Base-by-base conservation (phyloP, 2,329 filamentous ascomycete species). In the Colletotrichum sp. region DNA sequence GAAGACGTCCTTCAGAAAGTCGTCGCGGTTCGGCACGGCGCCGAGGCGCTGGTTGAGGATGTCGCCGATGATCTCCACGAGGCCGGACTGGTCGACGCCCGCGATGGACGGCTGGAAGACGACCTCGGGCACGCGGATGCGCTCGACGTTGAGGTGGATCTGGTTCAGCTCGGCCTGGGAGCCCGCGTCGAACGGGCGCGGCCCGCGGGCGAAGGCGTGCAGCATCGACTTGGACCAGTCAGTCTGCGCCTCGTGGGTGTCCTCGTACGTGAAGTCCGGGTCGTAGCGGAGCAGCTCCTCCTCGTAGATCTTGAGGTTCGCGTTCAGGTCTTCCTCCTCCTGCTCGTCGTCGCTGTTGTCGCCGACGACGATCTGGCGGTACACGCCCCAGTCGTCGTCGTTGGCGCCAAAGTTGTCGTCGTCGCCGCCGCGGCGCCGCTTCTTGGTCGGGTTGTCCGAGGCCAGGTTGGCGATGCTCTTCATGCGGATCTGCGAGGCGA, bases 311-410 rank as follows among this genome's bases (percentile, higher is more conserved):
- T 95, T 95, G 62, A 99, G 90, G 73, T 90, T 91, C 7, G 90
- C 91, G 73, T 92, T 90, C 0, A 98, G 90, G 81, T 99, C 96
- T 84, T 96, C 95, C 82, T 99, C 96, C 82, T 98, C 96, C 67
- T 98, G 96, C 80, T 96, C 95, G 79, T 98, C 96, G 77, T 97
- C 95, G 81, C 94, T 95, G 79, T 90, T 90, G 9, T 94, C 94
- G 67, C 95, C 96, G 1, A 95, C 95, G 3, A 95, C 95, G 73
- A 99, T 98, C 55, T 95, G 95, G 69, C 97, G 93, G 85, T 99
- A 99, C 16, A 99, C 95, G 74, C 95, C 95, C 97, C 97, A 99
- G 84, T 99, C 97, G 73, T 98, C 96, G 82, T 99, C 97, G 84
- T 99, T 96, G 66, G 96, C 96, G 72, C 97, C 97, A 82, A 99